These are phyloP conservation scores for Huntiella bhutanensis DNA, from an alignment of 2,329 filamentous ascomycete genomes.

Conservation along the genomic window DNA sequence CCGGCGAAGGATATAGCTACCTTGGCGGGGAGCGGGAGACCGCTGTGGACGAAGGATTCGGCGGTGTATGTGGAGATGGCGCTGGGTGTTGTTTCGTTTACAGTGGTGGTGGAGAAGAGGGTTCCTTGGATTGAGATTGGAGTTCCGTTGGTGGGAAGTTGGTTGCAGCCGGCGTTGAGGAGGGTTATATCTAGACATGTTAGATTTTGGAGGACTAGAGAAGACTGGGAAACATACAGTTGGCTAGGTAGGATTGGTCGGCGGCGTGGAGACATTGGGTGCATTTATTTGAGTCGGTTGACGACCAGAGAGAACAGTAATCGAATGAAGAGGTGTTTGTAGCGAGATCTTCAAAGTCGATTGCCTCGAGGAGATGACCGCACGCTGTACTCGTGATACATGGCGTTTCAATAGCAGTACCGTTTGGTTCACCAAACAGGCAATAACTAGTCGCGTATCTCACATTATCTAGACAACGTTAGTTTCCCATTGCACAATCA, in stretches of 20 bases:
- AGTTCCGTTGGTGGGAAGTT: constrained; percentile 27
- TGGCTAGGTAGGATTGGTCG: constrained; percentile 26
- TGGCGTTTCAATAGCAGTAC: constrained; percentile 23
- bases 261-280: constrained; percentile 25
- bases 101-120: constrained; percentile 28
- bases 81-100: constrained; percentile 32
- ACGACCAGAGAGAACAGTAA: constrained; percentile 33
- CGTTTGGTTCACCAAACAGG: constrained; percentile 28
- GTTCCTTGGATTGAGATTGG: constrained; percentile 31
- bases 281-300: constrained; percentile 25
- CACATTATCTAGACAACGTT: constrained; percentile 30
- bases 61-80: constrained; percentile 22
- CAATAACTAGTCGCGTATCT: constrained; percentile 37
- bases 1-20: constrained; percentile 38
- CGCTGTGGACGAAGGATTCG: constrained; percentile 23
- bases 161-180: constrained; percentile 36
- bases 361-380: constrained; percentile 25
- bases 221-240: constrained; percentile 25
- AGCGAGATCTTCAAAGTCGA: constrained; percentile 31
- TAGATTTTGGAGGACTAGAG: not conserved
- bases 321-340: constrained; percentile 26
- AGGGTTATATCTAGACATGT: constrained; percentile 25
- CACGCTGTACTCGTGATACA: constrained; percentile 39
- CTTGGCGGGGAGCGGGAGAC: constrained; percentile 33
- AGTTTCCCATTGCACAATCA: not conserved